phyloP scores from a whole-genome alignment of 768 basidiomycete genomes.

The Amylocystis lapponica region DNA sequence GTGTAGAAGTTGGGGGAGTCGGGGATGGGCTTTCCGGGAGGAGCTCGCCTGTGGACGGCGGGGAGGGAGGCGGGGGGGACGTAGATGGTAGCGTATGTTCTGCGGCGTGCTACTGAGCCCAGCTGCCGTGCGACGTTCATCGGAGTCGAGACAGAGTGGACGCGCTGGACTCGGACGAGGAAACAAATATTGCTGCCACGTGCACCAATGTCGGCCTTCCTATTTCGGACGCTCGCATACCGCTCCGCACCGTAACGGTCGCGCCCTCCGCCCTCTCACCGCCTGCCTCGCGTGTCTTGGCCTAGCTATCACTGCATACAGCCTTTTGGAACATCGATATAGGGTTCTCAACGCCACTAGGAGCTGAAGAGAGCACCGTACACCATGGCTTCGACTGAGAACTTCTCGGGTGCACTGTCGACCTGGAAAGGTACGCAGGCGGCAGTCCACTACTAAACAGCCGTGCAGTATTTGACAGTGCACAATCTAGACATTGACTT shows the following conservation, averaged over 20 bases:
- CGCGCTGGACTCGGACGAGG: no score
- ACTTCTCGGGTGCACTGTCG: constrained; percentile 87
- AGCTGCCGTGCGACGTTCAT: constrained; percentile 14
- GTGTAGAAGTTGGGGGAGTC: constrained; percentile 82
- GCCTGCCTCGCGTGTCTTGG: no score
- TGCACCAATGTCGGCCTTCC: no score
- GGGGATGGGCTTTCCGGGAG: constrained; percentile 33
- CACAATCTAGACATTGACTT: constrained; percentile 69
- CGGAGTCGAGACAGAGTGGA: neutral
- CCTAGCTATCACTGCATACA: no score
- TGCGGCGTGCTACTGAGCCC: constrained; percentile 6
- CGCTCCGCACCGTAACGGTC: neutral
- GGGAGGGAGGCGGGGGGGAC: constrained; percentile 26
- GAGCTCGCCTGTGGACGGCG: constrained; percentile 6
- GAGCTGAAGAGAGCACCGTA: neutral
- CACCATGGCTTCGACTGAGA: constrained; percentile 38
- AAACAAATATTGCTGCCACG: no score
- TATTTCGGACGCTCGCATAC: neutral
- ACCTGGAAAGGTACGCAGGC: constrained; percentile 79
- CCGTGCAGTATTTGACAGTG: neutral
- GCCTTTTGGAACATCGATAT: no score
- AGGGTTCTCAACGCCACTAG: no score
- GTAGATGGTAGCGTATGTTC: constrained; percentile 20
- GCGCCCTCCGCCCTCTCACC: no score
- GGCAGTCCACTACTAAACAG: neutral